Base-by-base conservation (phyloP, 176 grass and related monocot species). In the Alloteropsis semialata region DNA sequence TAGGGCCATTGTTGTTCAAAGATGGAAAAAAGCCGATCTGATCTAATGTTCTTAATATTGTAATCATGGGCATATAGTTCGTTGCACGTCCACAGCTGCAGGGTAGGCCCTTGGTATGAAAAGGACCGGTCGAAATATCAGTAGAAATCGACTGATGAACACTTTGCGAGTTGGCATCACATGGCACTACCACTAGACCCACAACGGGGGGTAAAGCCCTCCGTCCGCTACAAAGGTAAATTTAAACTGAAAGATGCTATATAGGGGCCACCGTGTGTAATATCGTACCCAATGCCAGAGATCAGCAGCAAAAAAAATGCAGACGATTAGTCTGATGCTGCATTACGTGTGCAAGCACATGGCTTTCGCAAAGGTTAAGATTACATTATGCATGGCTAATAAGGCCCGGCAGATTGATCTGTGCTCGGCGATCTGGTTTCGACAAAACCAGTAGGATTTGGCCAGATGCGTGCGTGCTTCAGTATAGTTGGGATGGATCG, bases 111-210 rank as follows among this genome's bases (percentile, higher is more conserved):
- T 6, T 45, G 38, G 54, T 75, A 36, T 22, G 50, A 32, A 79
- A 49, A 78, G 9, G 43, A 53, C 28, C 1, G 51, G 68, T 44
- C 22, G 1, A 68, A 55, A 81, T 3, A 60, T 53, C 44, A 53
- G 57, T 78, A 72, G 78, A 66, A 55, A 60, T 30, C 7, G 54
- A 41, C 25, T n/a, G 18, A 4, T 64, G 59, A 36, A 34, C 69
- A 44, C 82, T 84, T 89, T 88, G 41, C 21, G 4, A 89, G 82
- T 69, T 85, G 82, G 87, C 82, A 17, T 85, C 87, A 89, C 87
- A 69, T 85, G 82, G 56, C n/a, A n/a, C n/a, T n/a, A n/a, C 21
- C 19, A 59, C 49, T 59, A 68, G 87, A 60, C 39, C 70, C 74
- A 88, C n/a, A 16, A 25, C 48, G 79, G 76, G 6, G 54, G 48